Percentiles rank a stretch among this genome's conserved stretches.
These are phyloP conservation scores for Xylaria sp. DNA, from an alignment of 2,329 filamentous ascomycete species.

Conservation along the genomic window DNA sequence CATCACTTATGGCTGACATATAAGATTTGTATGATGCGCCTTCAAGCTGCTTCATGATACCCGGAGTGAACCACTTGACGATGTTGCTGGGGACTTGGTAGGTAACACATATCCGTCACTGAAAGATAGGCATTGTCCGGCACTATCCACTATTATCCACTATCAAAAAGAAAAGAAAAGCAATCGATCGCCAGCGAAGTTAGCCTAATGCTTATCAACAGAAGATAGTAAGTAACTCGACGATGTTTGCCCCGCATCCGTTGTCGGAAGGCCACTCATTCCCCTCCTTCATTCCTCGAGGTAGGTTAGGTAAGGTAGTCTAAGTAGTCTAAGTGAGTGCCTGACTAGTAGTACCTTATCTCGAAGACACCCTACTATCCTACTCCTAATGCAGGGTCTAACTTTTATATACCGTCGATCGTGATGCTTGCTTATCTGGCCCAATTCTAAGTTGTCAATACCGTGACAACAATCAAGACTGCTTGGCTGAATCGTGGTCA, in stretches of 20 bases:
- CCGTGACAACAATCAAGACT: slow-evolving; percentile 1
- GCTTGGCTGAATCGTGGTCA: neutral
- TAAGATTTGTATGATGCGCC: neutral
- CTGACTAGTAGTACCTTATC: slow-evolving; percentile 13
- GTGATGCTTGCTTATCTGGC: slow-evolving; percentile 2
- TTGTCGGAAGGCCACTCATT: slow-evolving; percentile 37
- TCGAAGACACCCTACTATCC: neutral
- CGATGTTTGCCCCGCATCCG: slow-evolving; percentile 31
- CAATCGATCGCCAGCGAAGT: neutral
- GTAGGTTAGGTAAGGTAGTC: no score
- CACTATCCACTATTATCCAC: no score
- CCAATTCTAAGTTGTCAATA: neutral
- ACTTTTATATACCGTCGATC: neutral
- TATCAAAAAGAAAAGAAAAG: no score
- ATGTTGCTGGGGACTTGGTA: neutral
- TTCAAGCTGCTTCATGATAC: neutral
- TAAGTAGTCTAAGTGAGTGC: no score
- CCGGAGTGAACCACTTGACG: neutral
- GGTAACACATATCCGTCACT: neutral
- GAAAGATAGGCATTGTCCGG: neutral
- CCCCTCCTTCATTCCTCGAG: slow-evolving; percentile 27
- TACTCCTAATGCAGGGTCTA: slow-evolving; percentile 13
- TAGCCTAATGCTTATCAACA: slow-evolving; percentile 22
- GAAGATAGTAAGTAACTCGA: slow-evolving; percentile 11
- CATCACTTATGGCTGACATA: neutral